Base-by-base conservation (phyloP, 2,329 filamentous ascomycete species). In the Fonsecaea erecta region DNA sequence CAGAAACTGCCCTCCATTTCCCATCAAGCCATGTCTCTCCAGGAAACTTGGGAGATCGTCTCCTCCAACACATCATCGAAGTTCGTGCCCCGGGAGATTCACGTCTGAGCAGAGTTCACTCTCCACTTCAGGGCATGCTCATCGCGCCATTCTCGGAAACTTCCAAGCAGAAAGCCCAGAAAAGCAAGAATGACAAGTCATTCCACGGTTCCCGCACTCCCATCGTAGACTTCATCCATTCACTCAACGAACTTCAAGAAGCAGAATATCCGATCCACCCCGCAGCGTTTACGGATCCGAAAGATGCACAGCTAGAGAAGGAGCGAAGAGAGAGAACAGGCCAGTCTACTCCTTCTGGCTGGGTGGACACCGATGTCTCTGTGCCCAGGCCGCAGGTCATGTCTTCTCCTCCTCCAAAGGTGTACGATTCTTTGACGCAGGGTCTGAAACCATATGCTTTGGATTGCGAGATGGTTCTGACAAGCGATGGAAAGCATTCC, bases 391-490 rank as follows among this genome's bases (percentile, higher is more conserved):
- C 66, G 3, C 32, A 26, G 16, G 24, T 32, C 16, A n/a, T 53
- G 9, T 2, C 62, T 3, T 28, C 64, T 48, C 32, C 61, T 6
- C 1, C 59, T 32, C 32, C 52, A 6, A 11, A 60, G 52, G 28
- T 30, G 18, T 21, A n/a, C 14, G 67, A 71, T 46, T 24, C 53
- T 32, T 81, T 97, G 64, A 96, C 92, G 0, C 91, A 87, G 32
- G 95, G 93, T 37, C 87, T 92, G 68, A 85, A 89, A 40, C 81
- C 97, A 11, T 81, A 96, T 55, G 90, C 92, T 1, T 82, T 99
- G 61, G 95, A 99, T 76, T 99, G 95, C 78, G 95, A 99, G 78
- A 99, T 99, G 95, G 97, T 93, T 76, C 88, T 92, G 79, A 96
- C 93, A 1, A 90, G 89, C 65, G 87, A 90, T 66, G 88, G 88